These are phyloP conservation scores for Rauvolfia tetraphylla DNA, from an alignment of 257 asterid species.

Conservation along the genomic window DNA sequence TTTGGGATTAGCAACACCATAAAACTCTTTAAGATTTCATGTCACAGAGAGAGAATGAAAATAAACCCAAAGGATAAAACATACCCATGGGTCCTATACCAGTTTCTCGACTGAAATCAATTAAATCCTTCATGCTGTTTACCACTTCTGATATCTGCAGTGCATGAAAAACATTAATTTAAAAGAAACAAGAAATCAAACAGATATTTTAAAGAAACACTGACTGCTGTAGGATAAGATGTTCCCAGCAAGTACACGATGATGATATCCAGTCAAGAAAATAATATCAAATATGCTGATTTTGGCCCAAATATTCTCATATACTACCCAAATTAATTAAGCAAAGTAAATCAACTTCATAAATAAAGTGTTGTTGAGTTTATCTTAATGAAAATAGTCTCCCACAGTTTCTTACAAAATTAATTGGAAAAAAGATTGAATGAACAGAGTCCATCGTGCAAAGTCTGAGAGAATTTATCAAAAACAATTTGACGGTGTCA, in stretches of 20 bases:
- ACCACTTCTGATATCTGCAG: conserved; percentile 99
- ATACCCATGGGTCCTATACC: conserved; percentile 97
- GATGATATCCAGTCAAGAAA: background rate
- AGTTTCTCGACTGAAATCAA: conserved; percentile 87
- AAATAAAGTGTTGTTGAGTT: background rate
- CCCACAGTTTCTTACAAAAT: background rate
- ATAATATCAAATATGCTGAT: background rate
- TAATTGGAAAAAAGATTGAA: background rate
- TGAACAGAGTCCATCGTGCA: background rate
- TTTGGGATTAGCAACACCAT: background rate
- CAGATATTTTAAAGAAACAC: too few species aligned
- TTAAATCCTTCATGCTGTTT: conserved; percentile 99
- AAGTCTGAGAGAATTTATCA: background rate
- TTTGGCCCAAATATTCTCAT: background rate
- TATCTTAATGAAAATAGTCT: background rate
- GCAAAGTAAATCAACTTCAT: background rate
- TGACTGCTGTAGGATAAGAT: background rate
- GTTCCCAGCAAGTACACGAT: background rate
- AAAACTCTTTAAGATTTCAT: background rate
- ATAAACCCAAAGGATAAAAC: conserved; percentile 23
- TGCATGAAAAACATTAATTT: background rate
- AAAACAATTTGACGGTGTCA: background rate
- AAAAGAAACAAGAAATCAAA: background rate
- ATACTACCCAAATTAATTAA: background rate
- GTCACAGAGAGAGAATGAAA: background rate